Evolutionary conservation across 768 basidiomycete species (phyloP).

Genomic region (Strobilomyces echinocephalus): DNA sequence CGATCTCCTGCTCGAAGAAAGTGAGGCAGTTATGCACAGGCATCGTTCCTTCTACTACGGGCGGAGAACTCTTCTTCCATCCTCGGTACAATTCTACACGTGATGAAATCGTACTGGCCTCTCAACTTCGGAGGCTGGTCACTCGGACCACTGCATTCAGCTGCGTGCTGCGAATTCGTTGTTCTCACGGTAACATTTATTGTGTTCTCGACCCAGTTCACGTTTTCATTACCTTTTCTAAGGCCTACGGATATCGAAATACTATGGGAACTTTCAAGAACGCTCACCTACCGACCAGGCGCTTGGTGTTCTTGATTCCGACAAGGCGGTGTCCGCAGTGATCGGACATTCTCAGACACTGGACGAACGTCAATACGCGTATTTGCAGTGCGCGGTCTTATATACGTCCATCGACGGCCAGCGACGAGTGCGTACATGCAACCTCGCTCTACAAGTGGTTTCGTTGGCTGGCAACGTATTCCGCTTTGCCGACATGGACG

Average conservation of each 20-base stretch:
- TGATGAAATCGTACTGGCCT: constrained; percentile 61
- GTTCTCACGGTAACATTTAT: constrained; percentile 64
- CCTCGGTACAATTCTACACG: constrained; percentile 76
- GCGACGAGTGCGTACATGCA: constrained; percentile 79
- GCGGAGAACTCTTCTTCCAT: constrained; percentile 89
- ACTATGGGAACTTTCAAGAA: constrained; percentile 71
- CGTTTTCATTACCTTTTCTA: constrained; percentile 3
- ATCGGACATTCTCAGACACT: constrained; percentile 69
- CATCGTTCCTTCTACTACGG: constrained; percentile 64
- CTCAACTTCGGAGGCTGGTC: constrained; percentile 70
- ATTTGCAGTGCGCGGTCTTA: constrained; percentile 81
- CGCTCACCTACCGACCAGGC: constrained; percentile 68
- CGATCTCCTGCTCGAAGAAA: neutral
- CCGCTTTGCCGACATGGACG: constrained; percentile 86
- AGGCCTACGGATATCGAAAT: constrained; percentile 63
- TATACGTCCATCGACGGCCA: constrained; percentile 78
- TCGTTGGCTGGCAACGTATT: constrained; percentile 89
- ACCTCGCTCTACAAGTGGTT: constrained; percentile 78
- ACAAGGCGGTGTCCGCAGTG: constrained; percentile 71
- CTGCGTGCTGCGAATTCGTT: constrained; percentile 75
- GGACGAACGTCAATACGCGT: constrained; percentile 67
- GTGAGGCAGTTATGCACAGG: constrained; percentile 36
- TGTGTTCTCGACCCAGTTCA: constrained; percentile 4
- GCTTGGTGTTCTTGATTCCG: constrained; percentile 75
- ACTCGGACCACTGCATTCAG: constrained; percentile 73